Conservation (phyloP, 768 basidiomycete genomes). For the Mycena metata region DNA sequence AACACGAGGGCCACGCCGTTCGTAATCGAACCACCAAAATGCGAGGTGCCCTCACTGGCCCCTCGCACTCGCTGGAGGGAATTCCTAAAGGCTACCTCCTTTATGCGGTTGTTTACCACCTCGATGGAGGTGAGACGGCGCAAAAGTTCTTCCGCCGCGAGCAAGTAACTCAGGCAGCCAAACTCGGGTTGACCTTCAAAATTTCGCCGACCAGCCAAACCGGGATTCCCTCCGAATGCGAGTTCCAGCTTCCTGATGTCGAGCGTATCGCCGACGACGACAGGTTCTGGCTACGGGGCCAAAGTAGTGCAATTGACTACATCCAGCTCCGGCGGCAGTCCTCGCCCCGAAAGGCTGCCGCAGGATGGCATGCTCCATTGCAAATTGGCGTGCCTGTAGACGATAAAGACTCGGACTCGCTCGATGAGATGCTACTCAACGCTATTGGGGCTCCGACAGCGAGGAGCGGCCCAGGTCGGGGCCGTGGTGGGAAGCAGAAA, state of each 20-base stretch:
- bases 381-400: no score
- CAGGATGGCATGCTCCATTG: no score
- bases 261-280: background rate
- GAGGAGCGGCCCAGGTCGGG: no score
- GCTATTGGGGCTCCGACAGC: no score
- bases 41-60: constrained; percentile 12
- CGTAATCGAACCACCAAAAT: background rate
- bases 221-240: background rate
- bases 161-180: background rate
- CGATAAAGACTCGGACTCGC: no score
- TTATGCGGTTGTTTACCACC: constrained; percentile 16
- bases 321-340: no score
- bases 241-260: background rate
- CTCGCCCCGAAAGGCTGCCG: no score
- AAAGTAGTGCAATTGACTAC: no score
- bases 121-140: constrained; percentile 15
- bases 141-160: constrained; percentile 21
- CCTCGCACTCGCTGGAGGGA: background rate
- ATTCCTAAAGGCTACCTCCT: constrained; percentile 6
- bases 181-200: constrained; percentile 1
- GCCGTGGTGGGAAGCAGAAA: no score
- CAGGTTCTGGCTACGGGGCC: constrained; percentile 2
- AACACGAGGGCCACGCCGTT: constrained; percentile 17
- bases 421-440: no score
- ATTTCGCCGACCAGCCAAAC: background rate